Conservation (phyloP, 805 yeast genomes). For the Wickerhamomyces bisporus region DNA sequence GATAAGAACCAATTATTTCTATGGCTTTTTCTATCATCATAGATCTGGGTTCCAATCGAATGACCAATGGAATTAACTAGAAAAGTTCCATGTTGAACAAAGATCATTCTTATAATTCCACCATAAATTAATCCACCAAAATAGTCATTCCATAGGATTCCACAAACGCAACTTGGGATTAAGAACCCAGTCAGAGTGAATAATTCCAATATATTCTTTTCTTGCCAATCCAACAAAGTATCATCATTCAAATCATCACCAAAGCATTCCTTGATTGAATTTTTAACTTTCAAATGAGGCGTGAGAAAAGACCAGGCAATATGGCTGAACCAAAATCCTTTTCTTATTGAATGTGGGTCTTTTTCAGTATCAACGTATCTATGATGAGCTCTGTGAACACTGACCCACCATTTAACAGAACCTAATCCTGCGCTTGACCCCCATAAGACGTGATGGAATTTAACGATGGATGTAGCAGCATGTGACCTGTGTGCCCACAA, state of each 20-base stretch:
- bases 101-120: slow-evolving; percentile 65
- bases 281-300: slow-evolving; percentile 51
- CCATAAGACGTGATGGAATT: slow-evolving; percentile 46
- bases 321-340: slow-evolving; percentile 79
- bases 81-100: slow-evolving; percentile 77
- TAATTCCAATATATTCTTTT: slow-evolving; percentile 38
- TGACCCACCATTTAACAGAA: slow-evolving; percentile 72
- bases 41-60: slow-evolving; percentile 66
- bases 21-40: slow-evolving; percentile 69
- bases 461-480: slow-evolving; percentile 39
- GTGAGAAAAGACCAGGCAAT: slow-evolving; percentile 80
- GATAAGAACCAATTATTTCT: slow-evolving; percentile 58
- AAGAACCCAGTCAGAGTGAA: slow-evolving; percentile 47
- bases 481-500: slow-evolving; percentile 64
- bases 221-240: slow-evolving; percentile 36
- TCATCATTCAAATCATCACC: slow-evolving; percentile 62
- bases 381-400: slow-evolving; percentile 86
- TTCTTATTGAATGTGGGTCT: slow-evolving; percentile 82
- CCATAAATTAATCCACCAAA: slow-evolving; percentile 74
- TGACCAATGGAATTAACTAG: slow-evolving; percentile 83
- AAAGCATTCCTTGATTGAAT: slow-evolving; percentile 25
- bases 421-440: slow-evolving; percentile 78
- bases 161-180: slow-evolving; percentile 63
- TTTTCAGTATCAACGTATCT: slow-evolving; percentile 80
- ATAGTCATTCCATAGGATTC: slow-evolving; percentile 67